These are phyloP conservation scores for Pilatotrama ljubarskyi DNA, from an alignment of 768 basidiomycete species.

Conservation along the genomic window DNA sequence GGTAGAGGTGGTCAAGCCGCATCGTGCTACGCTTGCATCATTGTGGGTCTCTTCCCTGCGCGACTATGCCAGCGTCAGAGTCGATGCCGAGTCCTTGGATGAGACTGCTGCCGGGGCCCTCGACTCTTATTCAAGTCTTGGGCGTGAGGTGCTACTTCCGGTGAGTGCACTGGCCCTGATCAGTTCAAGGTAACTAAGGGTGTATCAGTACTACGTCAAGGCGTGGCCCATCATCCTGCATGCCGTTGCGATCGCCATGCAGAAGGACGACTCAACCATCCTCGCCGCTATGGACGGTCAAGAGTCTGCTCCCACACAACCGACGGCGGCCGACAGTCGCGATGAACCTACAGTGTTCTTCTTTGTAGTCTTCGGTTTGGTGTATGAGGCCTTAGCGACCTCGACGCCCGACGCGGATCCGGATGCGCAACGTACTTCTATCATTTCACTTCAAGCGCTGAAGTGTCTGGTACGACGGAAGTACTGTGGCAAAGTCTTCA, in stretches of 20 bases:
- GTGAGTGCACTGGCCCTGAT: slow-evolving; percentile 46
- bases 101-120: slow-evolving; percentile 72
- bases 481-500: slow-evolving; percentile 78
- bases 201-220: slow-evolving; percentile 75
- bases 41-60: slow-evolving; percentile 88
- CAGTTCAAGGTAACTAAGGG: background rate
- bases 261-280: slow-evolving; percentile 62
- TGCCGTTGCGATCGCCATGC: slow-evolving; percentile 82
- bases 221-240: slow-evolving; percentile 84
- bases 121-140: slow-evolving; percentile 84
- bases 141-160: slow-evolving; percentile 87
- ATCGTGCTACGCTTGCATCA: slow-evolving; percentile 69
- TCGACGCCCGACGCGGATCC: slow-evolving; percentile 60
- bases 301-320: slow-evolving; percentile 35
- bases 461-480: slow-evolving; percentile 78
- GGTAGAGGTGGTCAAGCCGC: slow-evolving; percentile 76
- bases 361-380: slow-evolving; percentile 89
- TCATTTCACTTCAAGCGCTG: slow-evolving; percentile 71
- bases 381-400: slow-evolving; percentile 81
- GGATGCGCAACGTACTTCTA: slow-evolving; percentile 45
- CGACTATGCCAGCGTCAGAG: slow-evolving; percentile 89
- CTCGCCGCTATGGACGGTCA: slow-evolving; percentile 82
- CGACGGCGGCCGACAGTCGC: slow-evolving; percentile 24
- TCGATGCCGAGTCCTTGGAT: slow-evolving; percentile 84
- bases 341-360: slow-evolving; percentile 80